A percentile compares a stretch with the other conserved stretches of the same genome.
Conservation (phyloP, 2,329 filamentous ascomycete genomes). For the Fusarium virguliforme region DNA sequence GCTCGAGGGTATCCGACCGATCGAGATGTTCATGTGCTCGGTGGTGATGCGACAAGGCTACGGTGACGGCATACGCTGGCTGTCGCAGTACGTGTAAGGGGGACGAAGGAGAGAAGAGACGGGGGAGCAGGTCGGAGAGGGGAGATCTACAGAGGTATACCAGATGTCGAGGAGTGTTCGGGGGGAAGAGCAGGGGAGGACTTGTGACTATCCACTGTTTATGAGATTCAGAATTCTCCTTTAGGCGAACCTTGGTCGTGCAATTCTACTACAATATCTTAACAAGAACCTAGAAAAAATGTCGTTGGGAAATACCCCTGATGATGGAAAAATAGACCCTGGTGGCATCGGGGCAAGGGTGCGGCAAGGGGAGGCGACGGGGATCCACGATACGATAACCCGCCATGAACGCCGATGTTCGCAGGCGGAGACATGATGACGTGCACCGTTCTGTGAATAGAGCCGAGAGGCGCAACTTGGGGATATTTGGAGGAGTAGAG, state of each 20-base stretch:
- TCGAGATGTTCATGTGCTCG: constrained; percentile 99
- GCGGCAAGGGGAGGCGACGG: constrained; percentile 26
- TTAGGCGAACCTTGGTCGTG: constrained; percentile 56
- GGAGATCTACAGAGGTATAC: constrained; percentile 41
- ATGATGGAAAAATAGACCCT: constrained; percentile 32
- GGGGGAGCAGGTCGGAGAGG: constrained; percentile 15
- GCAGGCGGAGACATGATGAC: constrained; percentile 30
- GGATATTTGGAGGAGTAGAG: not conserved
- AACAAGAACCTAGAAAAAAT: constrained; percentile 6
- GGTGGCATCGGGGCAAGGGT: constrained; percentile 33
- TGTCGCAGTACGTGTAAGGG: constrained; percentile 90
- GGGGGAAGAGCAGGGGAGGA: constrained; percentile 36
- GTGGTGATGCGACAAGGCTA: constrained; percentile 98
- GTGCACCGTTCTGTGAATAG: not conserved
- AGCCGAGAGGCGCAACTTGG: constrained; percentile 20
- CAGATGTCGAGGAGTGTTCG: constrained; percentile 37
- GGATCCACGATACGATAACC: constrained; percentile 16
- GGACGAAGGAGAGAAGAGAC: constrained; percentile 17
- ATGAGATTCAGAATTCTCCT: constrained; percentile 57
- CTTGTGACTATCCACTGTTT: constrained; percentile 50
- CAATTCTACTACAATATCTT: constrained; percentile 52
- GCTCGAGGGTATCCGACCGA: constrained; percentile 91
- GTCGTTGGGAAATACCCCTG: constrained; percentile 17
- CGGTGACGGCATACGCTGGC: constrained; percentile 91
- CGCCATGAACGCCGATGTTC: constrained; percentile 25